Evolutionary conservation across 257 asterid genomes (phyloP), one percentile per base, ranked within the genome.

Genomic region (Capsicum baccatum): DNA sequence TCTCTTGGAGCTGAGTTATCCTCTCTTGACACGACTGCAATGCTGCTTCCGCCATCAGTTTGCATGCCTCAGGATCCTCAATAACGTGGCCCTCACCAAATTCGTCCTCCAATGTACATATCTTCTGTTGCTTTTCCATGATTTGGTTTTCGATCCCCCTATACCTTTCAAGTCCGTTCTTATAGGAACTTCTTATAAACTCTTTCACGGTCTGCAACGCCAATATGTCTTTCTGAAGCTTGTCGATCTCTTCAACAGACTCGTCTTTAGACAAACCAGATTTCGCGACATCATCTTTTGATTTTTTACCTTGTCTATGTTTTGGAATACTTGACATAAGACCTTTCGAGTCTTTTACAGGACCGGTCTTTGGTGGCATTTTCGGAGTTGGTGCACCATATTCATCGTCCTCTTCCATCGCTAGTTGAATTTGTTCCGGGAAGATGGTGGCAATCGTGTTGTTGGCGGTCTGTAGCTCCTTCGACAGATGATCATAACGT

Each of bases 41-140:
- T 0, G 98, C 99, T 0, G 98, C 89, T 91, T 93, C 97, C 5
- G 99, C 98, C 99, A 96, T 96, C 74, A 94, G 76, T 0, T 90
- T 91, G 1, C 98, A 90, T 3, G 99, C 99, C 85, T 92, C 99
- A 2, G 86, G 83, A 66, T 96, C 99, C 59, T 94, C 98, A 9
- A 96, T 94, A 35, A 91, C 93, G 1, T 54, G 84, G 19, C 86
- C 92, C 3, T 90, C 91, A 0, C 91, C 91, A 60, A 92, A 93
- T 79, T 96, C 98, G 33, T 96, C 98, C 85, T 92, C 94, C 89
- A 96, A 80, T 3, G 56, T 52, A 69, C 91, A 76, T 12, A 94
- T 94, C 81, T 88, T 94, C 16, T 90, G 94, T 63, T 96, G 99
- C 91, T 85, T 87, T 88, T 94, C 98, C 83, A 82, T 50, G 63